Evolutionary conservation across 345 rosid genomes (phyloP), one percentile per base, ranked within the genome.

Genomic region (Psidium guajava): DNA sequence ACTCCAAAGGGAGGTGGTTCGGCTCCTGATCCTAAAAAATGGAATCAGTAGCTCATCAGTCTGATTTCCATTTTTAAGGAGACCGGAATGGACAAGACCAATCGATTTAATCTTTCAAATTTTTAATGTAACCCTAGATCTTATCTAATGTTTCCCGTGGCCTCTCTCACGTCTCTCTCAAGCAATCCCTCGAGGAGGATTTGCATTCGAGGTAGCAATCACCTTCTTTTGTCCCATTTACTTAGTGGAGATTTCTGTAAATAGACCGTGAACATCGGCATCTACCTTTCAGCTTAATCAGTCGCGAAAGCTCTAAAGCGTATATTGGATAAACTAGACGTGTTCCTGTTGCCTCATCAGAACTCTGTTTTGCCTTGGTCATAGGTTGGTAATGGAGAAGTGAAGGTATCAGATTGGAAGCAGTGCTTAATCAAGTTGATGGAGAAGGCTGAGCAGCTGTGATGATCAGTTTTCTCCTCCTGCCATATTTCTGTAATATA

Each of bases 301-400:
- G 42, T 61, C 15, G 15, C 8, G 42, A 61, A 61, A 16, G 40
- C 27, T 28, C 74, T 27, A 61, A 61, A 61, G 28, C 27, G 9
- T 61, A 61, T 27, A 61, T 28, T 61, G 21, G 21, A 14, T 28
- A 61, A 27, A 61, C 74, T 61, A 4, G 6, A 25, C 42, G 53
- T 77, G 27, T 77, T 77, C 21, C 82, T 42, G 82, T 24, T 25
- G 42, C 50, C 54, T 82, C 44, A 87, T 49, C n/a, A 16, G 25
- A 21, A 22, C 47, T 36, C 75, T 83, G 80, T 22, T 83, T 85
- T 24, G 49, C 22, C 75, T 59, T 57, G 84, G 81, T 44, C 75
- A 59, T 80, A 95, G 98, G 98, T 92, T 83, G 87, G 90, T 5
- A 93, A 91, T 85, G 98, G 97, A 85, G 98, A 87, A 73, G 96